Evolutionary conservation across 495 filamentous ascomycete species (phyloP).

Genomic region (Xylaria flabelliformis): DNA sequence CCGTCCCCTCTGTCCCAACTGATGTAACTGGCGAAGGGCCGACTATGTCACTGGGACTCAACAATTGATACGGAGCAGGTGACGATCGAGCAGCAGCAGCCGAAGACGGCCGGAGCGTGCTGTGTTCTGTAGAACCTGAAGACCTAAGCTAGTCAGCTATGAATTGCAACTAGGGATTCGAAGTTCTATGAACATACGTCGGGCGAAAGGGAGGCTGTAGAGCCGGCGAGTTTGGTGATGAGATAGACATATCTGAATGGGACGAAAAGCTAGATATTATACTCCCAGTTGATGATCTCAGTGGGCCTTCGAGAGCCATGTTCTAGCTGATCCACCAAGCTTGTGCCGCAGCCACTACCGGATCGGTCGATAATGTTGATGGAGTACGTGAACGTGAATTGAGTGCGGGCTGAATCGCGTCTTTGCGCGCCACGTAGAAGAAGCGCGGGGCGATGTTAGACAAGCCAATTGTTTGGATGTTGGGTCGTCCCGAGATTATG

Average conservation of each 20-base stretch:
- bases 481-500: slow-evolving; percentile 18
- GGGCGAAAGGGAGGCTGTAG: slow-evolving; percentile 55
- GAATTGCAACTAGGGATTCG: not conserved
- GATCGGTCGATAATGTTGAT: not conserved
- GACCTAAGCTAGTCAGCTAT: slow-evolving; percentile 42
- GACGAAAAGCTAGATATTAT: slow-evolving; percentile 66
- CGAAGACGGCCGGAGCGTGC: slow-evolving; percentile 49
- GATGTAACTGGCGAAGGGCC: slow-evolving; percentile 81
- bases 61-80: slow-evolving; percentile 45
- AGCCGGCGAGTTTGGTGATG: slow-evolving; percentile 62
- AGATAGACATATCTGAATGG: slow-evolving; percentile 63
- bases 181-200: slow-evolving; percentile 46
- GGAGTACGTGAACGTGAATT: slow-evolving; percentile 9
- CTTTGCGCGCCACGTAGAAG: slow-evolving; percentile 21
- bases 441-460: slow-evolving; percentile 19
- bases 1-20: slow-evolving; percentile 71
- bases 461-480: not conserved
- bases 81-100: slow-evolving; percentile 30
- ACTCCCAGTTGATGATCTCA: slow-evolving; percentile 59
- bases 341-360: slow-evolving; percentile 20
- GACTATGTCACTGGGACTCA: slow-evolving; percentile 63
- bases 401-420: slow-evolving; percentile 6
- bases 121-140: slow-evolving; percentile 45
- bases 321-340: slow-evolving; percentile 27
- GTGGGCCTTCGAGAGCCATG: slow-evolving; percentile 67